These are phyloP conservation scores for Spencermartinsiella europaea DNA, from an alignment of 805 yeast species.

Conservation along the genomic window DNA sequence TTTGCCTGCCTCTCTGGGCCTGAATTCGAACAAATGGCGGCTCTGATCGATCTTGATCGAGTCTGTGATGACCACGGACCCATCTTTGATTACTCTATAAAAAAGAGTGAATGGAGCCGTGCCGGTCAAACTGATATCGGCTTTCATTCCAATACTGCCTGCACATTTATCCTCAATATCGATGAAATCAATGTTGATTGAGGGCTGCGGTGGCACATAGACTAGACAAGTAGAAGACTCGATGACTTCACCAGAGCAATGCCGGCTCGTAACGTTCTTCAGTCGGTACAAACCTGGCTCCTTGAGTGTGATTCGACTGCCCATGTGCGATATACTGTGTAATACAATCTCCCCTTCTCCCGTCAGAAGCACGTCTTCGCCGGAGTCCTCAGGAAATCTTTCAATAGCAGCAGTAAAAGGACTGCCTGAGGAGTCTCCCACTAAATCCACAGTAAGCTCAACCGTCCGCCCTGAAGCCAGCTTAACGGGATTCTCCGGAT, in stretches of 20 bases:
- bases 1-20: slow-evolving; percentile 76
- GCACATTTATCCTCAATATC: slow-evolving; percentile 82
- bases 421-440: slow-evolving; percentile 34
- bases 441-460: slow-evolving; percentile 18
- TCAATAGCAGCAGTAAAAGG: slow-evolving; percentile 42
- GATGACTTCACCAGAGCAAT: slow-evolving; percentile 60
- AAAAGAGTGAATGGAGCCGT: slow-evolving; percentile 75
- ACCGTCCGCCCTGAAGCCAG: slow-evolving; percentile 26
- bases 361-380: neutral
- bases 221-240: slow-evolving; percentile 53
- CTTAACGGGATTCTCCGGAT: slow-evolving; percentile 28
- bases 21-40: slow-evolving; percentile 56
- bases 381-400: slow-evolving; percentile 26
- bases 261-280: slow-evolving; percentile 48
- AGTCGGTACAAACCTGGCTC: slow-evolving; percentile 66
- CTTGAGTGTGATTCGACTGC: slow-evolving; percentile 27
- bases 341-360: neutral
- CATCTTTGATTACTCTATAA: slow-evolving; percentile 46
- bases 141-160: slow-evolving; percentile 82
- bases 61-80: slow-evolving; percentile 26
- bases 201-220: slow-evolving; percentile 54
- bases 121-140: slow-evolving; percentile 65
- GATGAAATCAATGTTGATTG: slow-evolving; percentile 38
- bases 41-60: slow-evolving; percentile 32
- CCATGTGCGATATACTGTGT: slow-evolving; percentile 9